These are phyloP conservation scores for Petunia axillaris DNA, from an alignment of 257 asterid species.

Conservation along the genomic window DNA sequence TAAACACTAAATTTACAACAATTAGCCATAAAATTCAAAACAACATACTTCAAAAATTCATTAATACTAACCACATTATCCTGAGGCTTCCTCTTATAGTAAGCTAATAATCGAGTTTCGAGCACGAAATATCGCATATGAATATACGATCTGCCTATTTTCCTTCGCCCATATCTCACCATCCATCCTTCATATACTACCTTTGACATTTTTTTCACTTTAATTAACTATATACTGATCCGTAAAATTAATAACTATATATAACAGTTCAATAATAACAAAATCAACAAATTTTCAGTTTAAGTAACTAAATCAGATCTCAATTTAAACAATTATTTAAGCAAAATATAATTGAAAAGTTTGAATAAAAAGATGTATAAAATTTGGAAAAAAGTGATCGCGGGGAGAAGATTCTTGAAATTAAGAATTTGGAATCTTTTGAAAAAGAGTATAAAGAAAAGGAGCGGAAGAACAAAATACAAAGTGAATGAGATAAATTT, in stretches of 20 bases:
- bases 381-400: too few relatives aligned
- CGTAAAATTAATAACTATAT: background rate
- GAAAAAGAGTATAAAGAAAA: too few relatives aligned
- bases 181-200: slow-evolving; percentile 94
- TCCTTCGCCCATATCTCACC: slow-evolving; percentile 96
- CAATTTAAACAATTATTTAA: too few relatives aligned
- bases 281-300: too few relatives aligned
- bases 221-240: background rate
- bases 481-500: too few relatives aligned
- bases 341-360: too few relatives aligned
- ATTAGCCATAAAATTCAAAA: background rate
- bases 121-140: slow-evolving; percentile 93
- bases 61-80: slow-evolving; percentile 64
- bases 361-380: too few relatives aligned
- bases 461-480: too few relatives aligned
- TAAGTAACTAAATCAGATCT: too few relatives aligned
- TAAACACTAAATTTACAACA: background rate
- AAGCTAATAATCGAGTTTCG: slow-evolving; percentile 75
- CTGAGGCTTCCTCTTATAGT: slow-evolving; percentile 90
- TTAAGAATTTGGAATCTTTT: too few relatives aligned
- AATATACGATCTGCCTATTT: slow-evolving; percentile 81
- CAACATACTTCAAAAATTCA: slow-evolving; percentile 1
- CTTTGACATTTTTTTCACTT: slow-evolving; percentile 53
- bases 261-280: too few relatives aligned
- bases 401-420: too few relatives aligned